Conservation (phyloP, 805 yeast genomes). For the Wickerhamomyces hampshirensis region DNA sequence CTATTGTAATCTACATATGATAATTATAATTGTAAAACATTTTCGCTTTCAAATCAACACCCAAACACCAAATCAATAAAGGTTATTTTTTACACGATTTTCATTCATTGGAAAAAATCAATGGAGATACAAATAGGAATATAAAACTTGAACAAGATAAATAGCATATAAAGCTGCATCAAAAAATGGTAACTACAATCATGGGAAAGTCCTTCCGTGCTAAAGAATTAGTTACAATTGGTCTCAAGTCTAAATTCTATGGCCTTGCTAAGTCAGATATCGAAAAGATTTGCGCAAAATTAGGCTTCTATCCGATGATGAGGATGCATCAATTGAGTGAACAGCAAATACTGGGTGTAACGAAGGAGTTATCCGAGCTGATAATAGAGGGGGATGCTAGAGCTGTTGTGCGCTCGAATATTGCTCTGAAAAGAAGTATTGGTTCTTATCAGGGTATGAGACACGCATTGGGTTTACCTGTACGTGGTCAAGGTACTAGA, state of each 20-base stretch:
- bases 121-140: too few species aligned
- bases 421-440: conserved; percentile 68
- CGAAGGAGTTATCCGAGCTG: conserved; percentile 81
- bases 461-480: conserved; percentile 80
- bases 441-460: conserved; percentile 88
- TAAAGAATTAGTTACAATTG: conserved; percentile 37
- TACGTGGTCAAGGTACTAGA: conserved; percentile 87
- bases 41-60: too few species aligned
- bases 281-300: conserved; percentile 70
- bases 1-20: too few species aligned
- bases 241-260: conserved; percentile 74
- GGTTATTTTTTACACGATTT: too few species aligned
- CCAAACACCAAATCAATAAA: too few species aligned
- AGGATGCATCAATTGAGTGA: conserved; percentile 90
- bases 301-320: conserved; percentile 91
- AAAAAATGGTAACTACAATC: conserved; percentile 24
- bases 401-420: conserved; percentile 72
- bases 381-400: conserved; percentile 77
- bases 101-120: too few species aligned
- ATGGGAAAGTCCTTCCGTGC: conserved; percentile 27
- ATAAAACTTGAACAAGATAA: too few species aligned
- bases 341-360: conserved; percentile 77
- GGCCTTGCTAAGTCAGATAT: conserved; percentile 83
- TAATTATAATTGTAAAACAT: too few species aligned
- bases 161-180: too few species aligned